These are phyloP conservation scores for Pisolithus tinctorius DNA, from an alignment of 768 basidiomycete species.

Conservation along the genomic window DNA sequence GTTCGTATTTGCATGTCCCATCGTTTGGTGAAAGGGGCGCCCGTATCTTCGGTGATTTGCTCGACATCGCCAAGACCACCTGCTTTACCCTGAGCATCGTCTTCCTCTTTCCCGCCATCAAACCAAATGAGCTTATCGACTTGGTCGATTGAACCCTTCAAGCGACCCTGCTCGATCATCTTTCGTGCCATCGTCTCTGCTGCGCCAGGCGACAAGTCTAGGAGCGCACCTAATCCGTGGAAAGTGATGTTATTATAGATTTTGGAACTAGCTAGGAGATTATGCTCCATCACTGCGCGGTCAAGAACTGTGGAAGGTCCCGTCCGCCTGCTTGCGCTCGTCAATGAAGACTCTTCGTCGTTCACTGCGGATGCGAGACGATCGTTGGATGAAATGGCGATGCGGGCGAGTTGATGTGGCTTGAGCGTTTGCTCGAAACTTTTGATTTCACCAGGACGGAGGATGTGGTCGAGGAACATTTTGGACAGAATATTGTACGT, in stretches of 20 bases:
- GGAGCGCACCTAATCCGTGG: slow-evolving; percentile 80
- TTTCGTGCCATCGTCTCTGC: slow-evolving; percentile 97
- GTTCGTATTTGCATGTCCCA: slow-evolving; percentile 94
- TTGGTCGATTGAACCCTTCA: slow-evolving; percentile 93
- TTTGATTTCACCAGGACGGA: slow-evolving; percentile 83
- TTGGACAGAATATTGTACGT: slow-evolving; percentile 90
- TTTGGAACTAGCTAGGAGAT: slow-evolving; percentile 91
- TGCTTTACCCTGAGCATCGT: slow-evolving; percentile 90
- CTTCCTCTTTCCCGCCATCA: slow-evolving; percentile 79
- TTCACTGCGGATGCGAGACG: slow-evolving; percentile 62
- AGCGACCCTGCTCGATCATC: slow-evolving; percentile 97
- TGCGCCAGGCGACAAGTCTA: slow-evolving; percentile 85
- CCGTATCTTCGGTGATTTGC: slow-evolving; percentile 82
- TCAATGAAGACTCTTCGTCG: slow-evolving; percentile 48
- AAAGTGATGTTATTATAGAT: slow-evolving; percentile 99
- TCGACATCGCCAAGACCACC: slow-evolving; percentile 87
- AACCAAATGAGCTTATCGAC: slow-evolving; percentile 94
- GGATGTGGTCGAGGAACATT: slow-evolving; percentile 98
- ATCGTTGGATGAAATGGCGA: slow-evolving; percentile 79
- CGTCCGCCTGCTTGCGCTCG: slow-evolving; percentile 65
- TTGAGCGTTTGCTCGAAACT: slow-evolving; percentile 84
- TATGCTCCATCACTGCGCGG: slow-evolving; percentile 98
- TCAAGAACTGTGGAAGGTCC: slow-evolving; percentile 95
- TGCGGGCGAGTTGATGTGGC: slow-evolving; percentile 91
- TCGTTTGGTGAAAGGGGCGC: slow-evolving; percentile 83